These are phyloP conservation scores for Fraxinus xanthoxyloides DNA, from an alignment of 305 asterid genomes.

Conservation along the genomic window DNA sequence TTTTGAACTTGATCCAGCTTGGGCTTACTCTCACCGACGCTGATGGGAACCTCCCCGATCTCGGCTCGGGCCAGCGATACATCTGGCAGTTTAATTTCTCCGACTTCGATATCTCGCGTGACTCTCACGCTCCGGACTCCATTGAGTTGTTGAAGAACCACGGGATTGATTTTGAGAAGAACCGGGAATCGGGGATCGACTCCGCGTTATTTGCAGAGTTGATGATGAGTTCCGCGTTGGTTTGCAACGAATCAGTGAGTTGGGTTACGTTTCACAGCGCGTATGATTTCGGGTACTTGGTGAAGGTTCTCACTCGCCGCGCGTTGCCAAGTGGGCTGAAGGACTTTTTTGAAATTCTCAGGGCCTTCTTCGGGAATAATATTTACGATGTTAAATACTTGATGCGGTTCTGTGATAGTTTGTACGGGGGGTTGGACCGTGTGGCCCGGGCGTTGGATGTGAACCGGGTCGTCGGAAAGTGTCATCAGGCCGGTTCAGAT, in stretches of 20 bases:
- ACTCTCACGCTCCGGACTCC: slow-evolving; percentile 57
- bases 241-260: slow-evolving; percentile 55
- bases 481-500: not conserved
- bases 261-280: slow-evolving; percentile 86
- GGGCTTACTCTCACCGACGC: slow-evolving; percentile 65
- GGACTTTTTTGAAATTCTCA: slow-evolving; percentile 40
- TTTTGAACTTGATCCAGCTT: slow-evolving; percentile 53
- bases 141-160: slow-evolving; percentile 48
- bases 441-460: slow-evolving; percentile 47
- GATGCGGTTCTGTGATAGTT: slow-evolving; percentile 52
- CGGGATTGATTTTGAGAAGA: slow-evolving; percentile 62
- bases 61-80: slow-evolving; percentile 36
- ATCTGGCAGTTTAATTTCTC: slow-evolving; percentile 75
- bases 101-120: slow-evolving; percentile 61
- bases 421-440: slow-evolving; percentile 68
- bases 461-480: slow-evolving; percentile 52
- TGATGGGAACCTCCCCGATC: slow-evolving; percentile 57
- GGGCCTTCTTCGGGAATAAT: slow-evolving; percentile 48
- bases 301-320: slow-evolving; percentile 64
- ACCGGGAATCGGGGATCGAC: slow-evolving; percentile 43
- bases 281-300: slow-evolving; percentile 67
- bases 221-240: slow-evolving; percentile 65
- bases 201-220: slow-evolving; percentile 58
- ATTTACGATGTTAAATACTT: slow-evolving; percentile 61
- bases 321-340: slow-evolving; percentile 38